A percentile compares a stretch with the other conserved stretches of the same genome.
These are phyloP conservation scores for Dacryopinax primogenitus DNA, from an alignment of 768 basidiomycete genomes.

Conservation along the genomic window DNA sequence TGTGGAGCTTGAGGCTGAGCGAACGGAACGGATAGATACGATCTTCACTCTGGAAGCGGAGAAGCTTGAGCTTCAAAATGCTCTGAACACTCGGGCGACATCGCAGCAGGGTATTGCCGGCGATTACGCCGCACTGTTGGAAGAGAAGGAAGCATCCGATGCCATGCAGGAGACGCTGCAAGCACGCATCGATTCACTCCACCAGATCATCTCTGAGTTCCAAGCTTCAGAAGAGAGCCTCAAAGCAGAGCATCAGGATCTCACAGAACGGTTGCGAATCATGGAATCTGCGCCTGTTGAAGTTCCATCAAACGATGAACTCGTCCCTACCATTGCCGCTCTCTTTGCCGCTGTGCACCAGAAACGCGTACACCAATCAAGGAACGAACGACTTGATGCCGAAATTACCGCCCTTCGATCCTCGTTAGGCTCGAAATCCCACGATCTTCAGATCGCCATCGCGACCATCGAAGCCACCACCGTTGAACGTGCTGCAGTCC, in stretches of 20 bases:
- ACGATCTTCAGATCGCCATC: not conserved
- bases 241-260: not conserved
- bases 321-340: not conserved
- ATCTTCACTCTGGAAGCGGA: not conserved
- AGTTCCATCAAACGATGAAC: not conserved
- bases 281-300: not conserved
- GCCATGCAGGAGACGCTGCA: not conserved
- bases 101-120: not conserved
- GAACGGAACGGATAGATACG: not conserved
- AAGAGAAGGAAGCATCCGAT: not conserved
- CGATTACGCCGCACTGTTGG: not conserved
- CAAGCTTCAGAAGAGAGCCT: not conserved
- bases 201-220: not conserved
- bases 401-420: not conserved
- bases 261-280: not conserved
- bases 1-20: not conserved
- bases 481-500: not conserved
- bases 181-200: not conserved
- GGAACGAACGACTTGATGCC: not conserved
- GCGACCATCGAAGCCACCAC: not conserved
- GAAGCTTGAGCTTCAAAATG: not conserved
- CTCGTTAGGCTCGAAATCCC: not conserved
- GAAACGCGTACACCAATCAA: not conserved
- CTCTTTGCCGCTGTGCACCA: not conserved
- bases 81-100: not conserved